Base-by-base conservation (phyloP, 305 asterid species). In the Fraxinus angustifolia region DNA sequence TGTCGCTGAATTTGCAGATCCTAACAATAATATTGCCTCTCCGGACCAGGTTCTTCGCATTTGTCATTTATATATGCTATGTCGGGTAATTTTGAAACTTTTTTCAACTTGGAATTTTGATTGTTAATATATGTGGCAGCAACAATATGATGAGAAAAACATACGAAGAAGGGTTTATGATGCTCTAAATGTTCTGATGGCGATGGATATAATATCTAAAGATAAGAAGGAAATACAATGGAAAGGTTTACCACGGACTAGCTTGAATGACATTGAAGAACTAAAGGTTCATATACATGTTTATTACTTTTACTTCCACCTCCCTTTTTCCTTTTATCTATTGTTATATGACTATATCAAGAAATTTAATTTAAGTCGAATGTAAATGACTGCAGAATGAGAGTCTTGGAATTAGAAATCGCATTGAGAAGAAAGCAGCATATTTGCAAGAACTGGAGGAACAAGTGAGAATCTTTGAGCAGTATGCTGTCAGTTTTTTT, bases 91-190 rank as follows among this genome's bases (percentile, higher is more conserved):
- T 77, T 3, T 7, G 33, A 53, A 85, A 80, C 77, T 14, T 62
- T 70, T 81, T 79, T 78, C 75, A 78, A 75, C 70, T 80, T 67
- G 76, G 19, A 19, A 75, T 67, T 76, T 16, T 70, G 76, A 31
- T 75, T 80, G 21, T 79, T 62, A 30, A 79, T 79, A 50, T 78
- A 71, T 81, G 40, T 82, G 58, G 58, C 97, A 96, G 98, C 97
- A 93, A 91, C 99, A 91, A 87, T 94, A 96, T 84, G 99, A 96
- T 78, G 99, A 94, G 94, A 96, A 96, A 86, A 96, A 96, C 82
- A 96, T 96, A 80, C 93, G 99, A 8, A 94, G 99, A 58, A 89
- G 99, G 87, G 99, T 96, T n/a, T 96, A 94, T 81, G 99, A 96
- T 89, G 99, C 98, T 81, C 79, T 96, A 78, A 96, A 96, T 81